These are phyloP conservation scores for Blastobotrys indianensis DNA, from an alignment of 1,139 yeast species.

Conservation along the genomic window DNA sequence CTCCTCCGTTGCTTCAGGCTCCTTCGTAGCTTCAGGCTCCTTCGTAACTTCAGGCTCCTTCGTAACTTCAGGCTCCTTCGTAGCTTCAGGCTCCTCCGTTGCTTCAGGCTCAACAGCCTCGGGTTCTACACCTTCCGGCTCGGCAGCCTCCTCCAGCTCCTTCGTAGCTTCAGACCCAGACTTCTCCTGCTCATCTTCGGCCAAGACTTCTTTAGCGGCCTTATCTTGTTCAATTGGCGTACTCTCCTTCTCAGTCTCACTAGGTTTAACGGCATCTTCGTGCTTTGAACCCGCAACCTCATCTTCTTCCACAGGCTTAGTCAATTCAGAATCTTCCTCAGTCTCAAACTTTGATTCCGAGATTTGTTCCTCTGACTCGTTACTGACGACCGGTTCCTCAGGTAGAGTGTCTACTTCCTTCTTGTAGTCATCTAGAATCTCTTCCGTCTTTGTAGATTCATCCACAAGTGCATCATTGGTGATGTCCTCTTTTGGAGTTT, in stretches of 20 bases:
- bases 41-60: neutral
- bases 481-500: neutral
- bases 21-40: neutral
- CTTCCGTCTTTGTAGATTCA: neutral
- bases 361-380: neutral
- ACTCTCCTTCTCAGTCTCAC: no score
- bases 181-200: neutral
- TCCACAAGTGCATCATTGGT: neutral
- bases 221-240: no score
- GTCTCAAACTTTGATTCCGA: neutral
- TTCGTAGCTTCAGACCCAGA: neutral
- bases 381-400: neutral
- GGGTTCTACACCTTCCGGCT: neutral
- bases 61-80: neutral
- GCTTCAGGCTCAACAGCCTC: conserved; percentile 1
- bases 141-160: neutral
- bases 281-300: neutral
- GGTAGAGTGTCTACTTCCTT: neutral
- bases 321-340: neutral
- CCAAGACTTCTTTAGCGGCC: neutral
- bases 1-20: neutral
- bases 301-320: neutral
- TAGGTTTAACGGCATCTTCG: no score
- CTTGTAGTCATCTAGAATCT: neutral
- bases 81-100: neutral